Percentiles rank a stretch among this genome's conserved stretches.
Evolutionary conservation across 345 rosid genomes (phyloP).

Genomic region (Physaria fendleri): DNA sequence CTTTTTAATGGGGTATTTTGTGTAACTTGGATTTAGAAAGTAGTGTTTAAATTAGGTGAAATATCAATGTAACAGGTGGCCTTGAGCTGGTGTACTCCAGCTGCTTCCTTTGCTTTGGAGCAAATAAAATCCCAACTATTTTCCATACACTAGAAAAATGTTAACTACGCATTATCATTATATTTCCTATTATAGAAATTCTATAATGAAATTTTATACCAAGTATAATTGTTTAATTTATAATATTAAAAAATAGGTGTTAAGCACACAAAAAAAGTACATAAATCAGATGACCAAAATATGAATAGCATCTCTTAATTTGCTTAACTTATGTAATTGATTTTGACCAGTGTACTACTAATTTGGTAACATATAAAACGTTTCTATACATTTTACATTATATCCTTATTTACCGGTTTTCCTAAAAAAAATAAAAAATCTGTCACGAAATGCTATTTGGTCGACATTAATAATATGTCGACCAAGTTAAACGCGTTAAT

Average conservation of each 20-base stretch:
- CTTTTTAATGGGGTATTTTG: background rate
- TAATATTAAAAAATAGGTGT: background rate
- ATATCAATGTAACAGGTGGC: constrained; percentile 29
- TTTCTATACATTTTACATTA: background rate
- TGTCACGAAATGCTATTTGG: too few relatives aligned
- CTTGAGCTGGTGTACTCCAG: constrained; percentile 14
- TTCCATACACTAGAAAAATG: background rate
- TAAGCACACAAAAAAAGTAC: background rate
- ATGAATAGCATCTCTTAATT: background rate
- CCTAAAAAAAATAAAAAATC: too few relatives aligned
- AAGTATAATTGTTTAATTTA: background rate
- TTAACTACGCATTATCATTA: background rate
- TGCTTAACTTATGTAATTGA: background rate
- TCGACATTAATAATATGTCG: too few relatives aligned
- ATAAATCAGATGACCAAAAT: background rate
- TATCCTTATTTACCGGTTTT: background rate
- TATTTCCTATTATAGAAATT: background rate
- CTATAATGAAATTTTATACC: background rate
- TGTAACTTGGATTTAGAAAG: constrained; percentile 1
- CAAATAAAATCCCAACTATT: constrained; percentile 11
- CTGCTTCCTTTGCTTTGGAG: constrained; percentile 30
- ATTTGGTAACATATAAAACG: background rate
- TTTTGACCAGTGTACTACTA: background rate
- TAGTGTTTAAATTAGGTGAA: constrained; percentile 11
- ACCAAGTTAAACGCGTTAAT: too few relatives aligned